Evolutionary conservation across 2,329 filamentous ascomycete genomes (phyloP).

Genomic region (Hypomyces rosellus): DNA sequence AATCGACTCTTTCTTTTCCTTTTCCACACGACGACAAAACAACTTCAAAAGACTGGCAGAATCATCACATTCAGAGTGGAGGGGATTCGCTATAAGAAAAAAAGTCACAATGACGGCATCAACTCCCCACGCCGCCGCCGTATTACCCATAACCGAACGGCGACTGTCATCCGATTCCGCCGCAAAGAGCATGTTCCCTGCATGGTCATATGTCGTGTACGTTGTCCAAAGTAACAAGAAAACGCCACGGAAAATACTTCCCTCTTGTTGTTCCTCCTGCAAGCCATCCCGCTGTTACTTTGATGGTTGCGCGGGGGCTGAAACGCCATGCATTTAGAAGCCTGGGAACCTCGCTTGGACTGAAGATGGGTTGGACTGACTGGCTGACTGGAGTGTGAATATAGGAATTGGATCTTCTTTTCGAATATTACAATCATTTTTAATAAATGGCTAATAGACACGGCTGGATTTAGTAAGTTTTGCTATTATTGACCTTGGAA

Average conservation of each 20-base stretch:
- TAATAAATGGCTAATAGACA: constrained; percentile 84
- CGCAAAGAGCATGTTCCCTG: background rate
- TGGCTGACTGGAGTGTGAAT: background rate
- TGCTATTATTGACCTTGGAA: background rate
- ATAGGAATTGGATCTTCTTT: constrained; percentile 71
- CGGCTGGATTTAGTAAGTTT: constrained; percentile 64
- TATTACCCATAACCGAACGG: constrained; percentile 5
- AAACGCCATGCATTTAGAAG: too few relatives aligned
- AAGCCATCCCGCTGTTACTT: too few relatives aligned
- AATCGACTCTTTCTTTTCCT: too few relatives aligned
- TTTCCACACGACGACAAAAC: background rate
- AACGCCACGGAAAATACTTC: too few relatives aligned
- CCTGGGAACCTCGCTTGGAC: too few relatives aligned
- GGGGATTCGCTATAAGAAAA: background rate
- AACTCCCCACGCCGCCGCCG: background rate
- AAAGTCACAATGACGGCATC: constrained; percentile 1
- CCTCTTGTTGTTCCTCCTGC: too few relatives aligned
- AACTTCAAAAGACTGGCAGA: background rate
- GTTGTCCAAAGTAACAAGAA: too few relatives aligned
- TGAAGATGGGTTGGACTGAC: background rate
- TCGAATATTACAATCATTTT: constrained; percentile 83
- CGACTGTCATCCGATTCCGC: background rate
- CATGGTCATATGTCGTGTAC: constrained; percentile 10
- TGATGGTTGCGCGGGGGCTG: too few relatives aligned
- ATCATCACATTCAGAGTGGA: background rate